A percentile compares a stretch with the other conserved stretches of the same genome.
phyloP scores from a whole-genome alignment of 83 land plant species.

The Picea abies region DNA sequence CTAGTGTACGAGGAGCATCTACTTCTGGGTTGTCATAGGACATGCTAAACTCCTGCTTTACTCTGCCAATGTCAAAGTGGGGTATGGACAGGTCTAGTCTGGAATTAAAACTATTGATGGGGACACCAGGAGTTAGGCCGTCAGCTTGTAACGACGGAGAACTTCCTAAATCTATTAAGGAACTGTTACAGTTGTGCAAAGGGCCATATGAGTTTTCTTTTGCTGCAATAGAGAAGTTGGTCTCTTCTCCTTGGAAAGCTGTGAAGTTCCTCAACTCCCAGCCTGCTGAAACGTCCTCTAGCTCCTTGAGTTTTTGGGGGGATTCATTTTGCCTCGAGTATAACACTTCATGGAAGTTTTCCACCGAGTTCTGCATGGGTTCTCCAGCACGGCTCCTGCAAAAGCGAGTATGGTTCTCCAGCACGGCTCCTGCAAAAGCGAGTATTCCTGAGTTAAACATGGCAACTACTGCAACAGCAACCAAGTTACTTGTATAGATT shows the following conservation, averaged over 20 bases:
- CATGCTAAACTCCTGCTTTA: constrained; percentile 10
- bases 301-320: background rate
- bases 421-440: background rate
- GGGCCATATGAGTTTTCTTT: constrained; percentile 1
- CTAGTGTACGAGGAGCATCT: background rate
- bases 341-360: background rate
- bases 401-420: background rate
- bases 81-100: background rate
- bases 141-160: background rate
- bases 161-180: background rate
- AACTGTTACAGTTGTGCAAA: background rate
- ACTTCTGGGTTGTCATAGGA: too few relatives aligned
- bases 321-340: background rate
- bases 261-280: constrained; percentile 7
- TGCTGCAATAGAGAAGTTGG: background rate
- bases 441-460: background rate
- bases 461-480: background rate
- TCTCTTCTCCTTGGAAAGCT: background rate
- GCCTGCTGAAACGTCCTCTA: background rate
- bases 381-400: constrained; percentile 5
- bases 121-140: background rate
- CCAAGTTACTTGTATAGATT: background rate
- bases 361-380: constrained; percentile 1
- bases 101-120: background rate
- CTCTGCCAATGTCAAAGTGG: background rate